Conservation (phyloP, 192 early-diverging fungal species). For the Gonapodya sp. region DNA sequence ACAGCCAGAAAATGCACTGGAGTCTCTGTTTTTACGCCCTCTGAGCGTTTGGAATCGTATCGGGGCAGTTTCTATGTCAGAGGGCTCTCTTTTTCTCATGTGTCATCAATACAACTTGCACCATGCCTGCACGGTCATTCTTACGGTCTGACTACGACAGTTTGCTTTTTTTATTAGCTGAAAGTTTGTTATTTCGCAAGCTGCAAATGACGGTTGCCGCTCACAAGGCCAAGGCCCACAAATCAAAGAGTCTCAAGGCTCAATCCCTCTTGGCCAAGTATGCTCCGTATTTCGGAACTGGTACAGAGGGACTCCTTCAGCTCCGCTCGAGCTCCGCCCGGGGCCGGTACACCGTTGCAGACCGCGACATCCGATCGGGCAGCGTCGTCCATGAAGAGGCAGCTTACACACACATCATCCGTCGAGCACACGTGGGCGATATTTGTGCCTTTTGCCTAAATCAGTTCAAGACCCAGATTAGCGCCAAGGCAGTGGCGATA, state of each 20-base stretch:
- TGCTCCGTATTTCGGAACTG: background rate
- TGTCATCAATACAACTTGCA: too few species aligned
- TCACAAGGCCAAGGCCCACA: too few species aligned
- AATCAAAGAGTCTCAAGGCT: background rate
- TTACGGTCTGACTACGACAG: too few species aligned
- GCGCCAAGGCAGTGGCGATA: background rate
- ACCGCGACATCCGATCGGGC: background rate
- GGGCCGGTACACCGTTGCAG: background rate
- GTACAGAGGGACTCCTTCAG: background rate
- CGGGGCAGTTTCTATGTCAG: too few species aligned
- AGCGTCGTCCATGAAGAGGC: background rate
- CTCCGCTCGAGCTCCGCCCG: background rate
- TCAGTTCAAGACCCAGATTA: background rate
- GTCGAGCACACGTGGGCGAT: background rate
- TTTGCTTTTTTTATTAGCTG: too few species aligned
- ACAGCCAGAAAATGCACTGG: too few species aligned
- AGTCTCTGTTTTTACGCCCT: too few species aligned
- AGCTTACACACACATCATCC: background rate
- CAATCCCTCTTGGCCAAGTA: background rate
- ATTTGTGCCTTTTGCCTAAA: background rate
- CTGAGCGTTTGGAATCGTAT: too few species aligned
- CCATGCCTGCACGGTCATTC: too few species aligned
- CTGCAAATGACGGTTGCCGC: too few species aligned
- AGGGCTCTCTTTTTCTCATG: too few species aligned
- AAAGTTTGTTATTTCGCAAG: too few species aligned